Base-by-base conservation (phyloP, 2,329 filamentous ascomycete genomes). In the Nemania sp. region DNA sequence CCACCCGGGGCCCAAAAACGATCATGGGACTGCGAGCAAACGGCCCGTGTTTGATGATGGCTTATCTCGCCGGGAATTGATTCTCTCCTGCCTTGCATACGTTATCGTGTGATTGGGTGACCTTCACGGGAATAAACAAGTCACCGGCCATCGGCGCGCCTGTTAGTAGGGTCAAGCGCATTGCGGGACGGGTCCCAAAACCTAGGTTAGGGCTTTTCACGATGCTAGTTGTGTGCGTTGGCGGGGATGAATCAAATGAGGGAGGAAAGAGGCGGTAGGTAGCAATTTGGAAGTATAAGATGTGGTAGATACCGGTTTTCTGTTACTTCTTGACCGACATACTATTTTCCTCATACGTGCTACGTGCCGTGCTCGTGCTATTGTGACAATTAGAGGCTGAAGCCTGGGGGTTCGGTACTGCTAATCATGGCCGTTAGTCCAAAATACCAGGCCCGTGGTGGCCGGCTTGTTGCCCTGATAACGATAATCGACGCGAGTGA, bases 401-500 rank as follows among this genome's bases (percentile, higher is more conserved):
- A 46, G 48, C 18, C 12, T n/a, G n/a, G n/a, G n/a, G n/a, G n/a
- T n/a, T 52, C 29, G 17, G 21, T 37, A 17, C 9, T 9, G 48
- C 25, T 51, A 45, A 45, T 18, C 34, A 65, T 65, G 62, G 37
- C 56, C 20, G 1, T 53, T 39, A 32, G 25, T 35, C 40, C 37
- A 29, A 60, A 25, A 17, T 18, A 52, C 46, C 50, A 32, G 29
- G 40, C 54, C 48, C 55, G 60, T 32, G 67, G 68, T 39, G 55
- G 59, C 17, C 57, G 40, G 57, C 65, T 73, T 34, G 68, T 73
- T 40, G 68, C 67, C 34, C 56, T 71, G 58, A 70, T 73, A 49
- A 73, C 71, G 3, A 59, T 73, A 9, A 68, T 73, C 15, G 70
- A 73, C 65, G 66, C 69, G 3, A 55, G 71, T 69, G 69, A 73